Evolutionary conservation across 1,284 basidiomycete species (phyloP), one percentile per base, ranked within the genome.

Genomic region (Ceratobasidium sp.): DNA sequence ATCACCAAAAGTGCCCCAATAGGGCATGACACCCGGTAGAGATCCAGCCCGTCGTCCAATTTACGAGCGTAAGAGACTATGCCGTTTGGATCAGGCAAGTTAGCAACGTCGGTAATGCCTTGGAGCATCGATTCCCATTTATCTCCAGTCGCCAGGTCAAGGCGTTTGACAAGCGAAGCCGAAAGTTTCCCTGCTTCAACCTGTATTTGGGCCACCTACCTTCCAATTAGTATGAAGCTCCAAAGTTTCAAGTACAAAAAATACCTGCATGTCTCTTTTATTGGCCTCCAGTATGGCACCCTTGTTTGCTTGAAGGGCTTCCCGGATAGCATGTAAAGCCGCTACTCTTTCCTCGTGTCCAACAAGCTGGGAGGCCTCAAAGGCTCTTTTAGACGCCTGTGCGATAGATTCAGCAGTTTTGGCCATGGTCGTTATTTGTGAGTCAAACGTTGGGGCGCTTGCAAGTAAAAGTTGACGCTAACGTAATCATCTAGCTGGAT

Each of bases 1-100:
- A 99, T 98, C 77, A 98, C 95, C 62, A 99, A 87, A 31, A 99
- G 85, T 0, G 98, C 96, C 22, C 98, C 98, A 77, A 99, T 98
- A 0, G 98, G 96, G 81, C 97, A 99, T 0, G 96, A 95, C 0
- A 99, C 92, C 48, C 95, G 89, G 83, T 98, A 96, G 14, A 99
- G 86, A 79, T 98, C 93, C 16, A 99, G 85, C 0, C 85, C 87
- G 48, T 95, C 92, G 78, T 97, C 96, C 34, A 99, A 85, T 79
- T 93, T 88, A 22, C 90, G 91, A 0, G 97, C 95, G 81, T 97
- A 98, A 0, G 93, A 90, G 34, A 98, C 90, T 41, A 88, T 84
- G 7, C 96, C 97, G 1, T 91, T 94, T 1, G 98, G 97, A 80
- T 95, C 93, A 0, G 92, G 90, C 11, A 99, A 88, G 3, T 84